Evolutionary conservation across 306 rosid genomes (phyloP), one percentile per base, ranked within the genome.

Genomic region (Cicer arietinum): DNA sequence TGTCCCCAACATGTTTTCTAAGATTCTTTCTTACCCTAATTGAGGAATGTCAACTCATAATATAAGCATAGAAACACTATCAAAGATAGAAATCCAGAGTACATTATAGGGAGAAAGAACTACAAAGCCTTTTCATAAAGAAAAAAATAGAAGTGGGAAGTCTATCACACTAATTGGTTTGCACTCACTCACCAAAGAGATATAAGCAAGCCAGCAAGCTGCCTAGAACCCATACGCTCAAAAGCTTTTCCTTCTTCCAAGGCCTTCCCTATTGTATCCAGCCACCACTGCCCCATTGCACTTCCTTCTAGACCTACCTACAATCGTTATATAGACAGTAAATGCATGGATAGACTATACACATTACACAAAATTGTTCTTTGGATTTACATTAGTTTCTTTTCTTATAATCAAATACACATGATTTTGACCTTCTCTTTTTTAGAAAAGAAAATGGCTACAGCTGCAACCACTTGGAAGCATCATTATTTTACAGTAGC

Each of bases 301-400:
- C 99, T 95, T 82, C 99, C 99, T 90, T 95, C 99, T 67, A 95
- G 98, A 84, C 99, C 99, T 88, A 95, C 98, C 98, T 91, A 88
- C 84, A 90, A 71, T 81, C 70, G 70, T 48, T 78, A 86, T 48
- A 48, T 14, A 75, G 77, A 57, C 17, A 58, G 78, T 86, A 44
- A 80, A 73, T 78, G 74, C 58, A 84, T 50, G 37, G 37, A 62
- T 16, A 43, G 10, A 76, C 66, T 14, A 71, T 45, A 65, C 59
- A 59, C 41, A 75, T 72, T 22, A 53, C 48, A 65, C 60, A 73
- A 53, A 37, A 53, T 60, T 80, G 60, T 72, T 47, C 60, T 47
- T 43, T 30, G 47, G 48, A 79, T 72, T 35, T 48, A 48, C 40
- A 22, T 37, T 35, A 57, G 47, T 8, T 37, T 43, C 35, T 1